Conservation (phyloP, 768 basidiomycete species). For the Phaffia tasmanica region DNA sequence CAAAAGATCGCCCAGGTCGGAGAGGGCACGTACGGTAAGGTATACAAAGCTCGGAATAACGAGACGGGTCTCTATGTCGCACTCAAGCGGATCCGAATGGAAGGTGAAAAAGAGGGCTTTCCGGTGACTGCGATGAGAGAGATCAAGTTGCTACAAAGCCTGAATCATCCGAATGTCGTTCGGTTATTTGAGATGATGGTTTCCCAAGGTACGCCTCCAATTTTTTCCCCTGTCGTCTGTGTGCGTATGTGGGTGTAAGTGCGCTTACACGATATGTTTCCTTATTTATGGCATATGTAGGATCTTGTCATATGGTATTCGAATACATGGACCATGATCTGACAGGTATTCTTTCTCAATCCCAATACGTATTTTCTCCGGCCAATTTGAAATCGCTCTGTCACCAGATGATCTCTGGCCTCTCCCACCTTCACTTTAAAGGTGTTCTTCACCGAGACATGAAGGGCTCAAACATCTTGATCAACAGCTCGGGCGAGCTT, state of each 20-base stretch:
- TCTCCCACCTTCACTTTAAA: constrained; percentile 90
- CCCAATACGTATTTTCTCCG: constrained; percentile 65
- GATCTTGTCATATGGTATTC: constrained; percentile 96
- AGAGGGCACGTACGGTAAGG: constrained; percentile 97
- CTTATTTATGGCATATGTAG: constrained; percentile 40
- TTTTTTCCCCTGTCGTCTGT: neutral
- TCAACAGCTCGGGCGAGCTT: constrained; percentile 81
- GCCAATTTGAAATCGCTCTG: constrained; percentile 92
- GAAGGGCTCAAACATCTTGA: constrained; percentile 94
- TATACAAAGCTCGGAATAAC: constrained; percentile 84
- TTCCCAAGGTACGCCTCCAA: constrained; percentile 58
- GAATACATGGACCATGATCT: constrained; percentile 99
- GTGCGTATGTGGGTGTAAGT: neutral
- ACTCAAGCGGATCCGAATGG: constrained; percentile 94
- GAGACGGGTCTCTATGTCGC: constrained; percentile 70
- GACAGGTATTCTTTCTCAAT: constrained; percentile 85
- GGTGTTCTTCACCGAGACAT: constrained; percentile 96
- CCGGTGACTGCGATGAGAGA: constrained; percentile 98
- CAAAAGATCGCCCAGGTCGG: constrained; percentile 86
- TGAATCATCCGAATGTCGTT: constrained; percentile 82
- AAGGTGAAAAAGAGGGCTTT: constrained; percentile 92
- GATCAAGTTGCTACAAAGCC: constrained; percentile 87
- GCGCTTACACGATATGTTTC: constrained; percentile 2
- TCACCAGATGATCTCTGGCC: constrained; percentile 85
- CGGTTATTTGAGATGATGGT: constrained; percentile 97